phyloP scores from a whole-genome alignment of 352 stramenopile genomes.

The Aphanomyces euteiches region DNA sequence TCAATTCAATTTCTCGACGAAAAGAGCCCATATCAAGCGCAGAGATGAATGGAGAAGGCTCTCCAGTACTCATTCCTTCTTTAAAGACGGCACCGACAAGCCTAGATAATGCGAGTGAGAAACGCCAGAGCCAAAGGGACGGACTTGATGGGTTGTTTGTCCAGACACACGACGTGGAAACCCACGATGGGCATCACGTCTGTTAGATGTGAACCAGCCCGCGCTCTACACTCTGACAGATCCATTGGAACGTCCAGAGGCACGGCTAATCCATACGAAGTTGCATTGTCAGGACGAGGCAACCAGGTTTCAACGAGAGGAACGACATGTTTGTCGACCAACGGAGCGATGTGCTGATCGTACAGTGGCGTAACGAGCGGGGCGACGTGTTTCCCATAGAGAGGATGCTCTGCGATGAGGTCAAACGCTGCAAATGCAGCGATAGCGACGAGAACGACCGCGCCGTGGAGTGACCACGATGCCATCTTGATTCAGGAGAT shows the following conservation, averaged over 20 bases:
- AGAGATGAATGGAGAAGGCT: conserved; percentile 36
- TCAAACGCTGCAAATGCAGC: background rate
- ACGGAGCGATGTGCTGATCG: background rate
- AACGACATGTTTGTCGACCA: background rate
- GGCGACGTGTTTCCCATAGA: conserved; percentile 2
- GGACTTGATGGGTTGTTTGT: conserved; percentile 44
- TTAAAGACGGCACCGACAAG: conserved; percentile 53
- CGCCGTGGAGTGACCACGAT: background rate
- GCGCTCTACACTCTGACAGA: background rate
- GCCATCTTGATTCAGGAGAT: too few species aligned
- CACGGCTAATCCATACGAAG: background rate
- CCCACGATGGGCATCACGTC: conserved; percentile 56
- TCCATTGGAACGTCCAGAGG: background rate
- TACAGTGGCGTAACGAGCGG: background rate
- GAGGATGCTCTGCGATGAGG: background rate
- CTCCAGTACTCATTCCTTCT: conserved; percentile 42
- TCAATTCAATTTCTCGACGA: conserved; percentile 38
- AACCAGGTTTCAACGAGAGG: background rate
- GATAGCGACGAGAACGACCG: background rate
- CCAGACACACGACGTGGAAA: conserved; percentile 66
- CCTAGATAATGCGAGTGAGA: conserved; percentile 32
- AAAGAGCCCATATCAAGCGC: conserved; percentile 41
- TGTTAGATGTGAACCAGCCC: conserved; percentile 38
- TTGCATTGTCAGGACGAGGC: background rate
- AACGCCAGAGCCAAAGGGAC: conserved; percentile 8